These are phyloP conservation scores for Fusarium abutilonis DNA, from an alignment of 2,329 filamentous ascomycete species.

Conservation along the genomic window DNA sequence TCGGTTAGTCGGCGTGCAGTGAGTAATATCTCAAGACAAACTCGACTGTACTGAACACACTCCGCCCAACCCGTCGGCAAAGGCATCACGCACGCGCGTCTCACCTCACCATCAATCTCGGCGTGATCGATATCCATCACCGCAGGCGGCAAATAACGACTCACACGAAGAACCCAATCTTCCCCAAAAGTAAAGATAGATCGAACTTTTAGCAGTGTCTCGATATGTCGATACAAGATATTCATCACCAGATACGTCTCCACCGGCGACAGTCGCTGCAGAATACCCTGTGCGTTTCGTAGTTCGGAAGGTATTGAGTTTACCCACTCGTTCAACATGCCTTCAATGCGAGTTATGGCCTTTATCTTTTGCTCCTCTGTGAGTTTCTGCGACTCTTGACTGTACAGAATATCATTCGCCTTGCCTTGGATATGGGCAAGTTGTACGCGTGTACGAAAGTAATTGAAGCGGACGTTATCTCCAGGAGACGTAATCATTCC, in stretches of 20 bases:
- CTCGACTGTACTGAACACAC: conserved; percentile 25
- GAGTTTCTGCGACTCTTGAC: conserved; percentile 4
- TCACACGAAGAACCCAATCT: conserved; percentile 28
- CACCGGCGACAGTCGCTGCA: background rate
- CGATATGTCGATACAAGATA: conserved; percentile 33
- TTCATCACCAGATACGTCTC: conserved; percentile 12
- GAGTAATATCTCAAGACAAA: conserved; percentile 21
- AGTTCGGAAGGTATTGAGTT: conserved; percentile 23
- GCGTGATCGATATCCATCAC: conserved; percentile 32
- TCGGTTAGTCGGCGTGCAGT: conserved; percentile 17
- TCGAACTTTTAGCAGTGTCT: conserved; percentile 27
- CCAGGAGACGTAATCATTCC: conserved; percentile 24
- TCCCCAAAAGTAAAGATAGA: conserved; percentile 37
- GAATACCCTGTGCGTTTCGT: background rate
- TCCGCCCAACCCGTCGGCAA: conserved; percentile 30
- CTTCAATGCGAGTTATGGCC: conserved; percentile 8
- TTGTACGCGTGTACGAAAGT: conserved; percentile 19
- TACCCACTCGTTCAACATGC: conserved; percentile 26
- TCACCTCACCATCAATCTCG: conserved; percentile 15
- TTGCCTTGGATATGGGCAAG: conserved; percentile 40
- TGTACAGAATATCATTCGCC: conserved; percentile 31
- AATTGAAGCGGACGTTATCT: conserved; percentile 23
- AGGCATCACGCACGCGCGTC: conserved; percentile 21
- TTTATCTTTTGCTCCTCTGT: conserved; percentile 4
- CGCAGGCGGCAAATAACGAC: conserved; percentile 19